phyloP scores from a whole-genome alignment of 2,329 filamentous ascomycete genomes.

The Colletotrichum tamarilloi region DNA sequence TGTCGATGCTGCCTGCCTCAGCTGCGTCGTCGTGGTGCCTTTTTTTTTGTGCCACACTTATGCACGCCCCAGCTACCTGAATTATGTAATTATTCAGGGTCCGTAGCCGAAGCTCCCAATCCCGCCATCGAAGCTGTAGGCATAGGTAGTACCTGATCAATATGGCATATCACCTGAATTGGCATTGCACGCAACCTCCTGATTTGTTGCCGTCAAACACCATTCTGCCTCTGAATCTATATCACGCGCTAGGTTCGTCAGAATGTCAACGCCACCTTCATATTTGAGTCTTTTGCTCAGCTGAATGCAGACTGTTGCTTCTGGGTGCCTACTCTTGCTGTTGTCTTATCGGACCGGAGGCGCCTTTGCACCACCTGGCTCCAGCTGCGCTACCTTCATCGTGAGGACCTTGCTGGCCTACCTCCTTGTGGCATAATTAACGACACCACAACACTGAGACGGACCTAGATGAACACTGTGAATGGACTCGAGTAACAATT shows the following conservation, averaged over 20 bases:
- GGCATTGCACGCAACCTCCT: neutral
- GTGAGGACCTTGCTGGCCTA: neutral
- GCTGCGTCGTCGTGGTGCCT: neutral
- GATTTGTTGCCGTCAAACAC: neutral
- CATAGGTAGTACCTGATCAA: too few species aligned
- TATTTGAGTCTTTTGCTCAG: conserved; percentile 6
- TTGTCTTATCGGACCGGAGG: neutral
- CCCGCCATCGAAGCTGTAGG: neutral
- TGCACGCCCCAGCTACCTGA: neutral
- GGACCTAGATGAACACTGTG: neutral
- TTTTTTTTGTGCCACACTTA: conserved; percentile 1
- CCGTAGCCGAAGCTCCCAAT: neutral
- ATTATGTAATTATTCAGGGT: conserved; percentile 23
- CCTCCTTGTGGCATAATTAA: neutral
- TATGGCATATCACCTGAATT: neutral
- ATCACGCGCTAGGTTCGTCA: neutral
- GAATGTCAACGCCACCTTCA: conserved; percentile 17
- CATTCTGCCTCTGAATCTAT: neutral
- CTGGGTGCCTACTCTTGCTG: neutral
- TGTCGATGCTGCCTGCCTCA: conserved; percentile 48
- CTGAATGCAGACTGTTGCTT: conserved; percentile 24
- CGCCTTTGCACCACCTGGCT: neutral
- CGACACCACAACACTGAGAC: too few species aligned
- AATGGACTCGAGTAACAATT: neutral
- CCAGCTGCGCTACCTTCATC: neutral